phyloP scores from a whole-genome alignment of 345 rosid genomes.

The Carallia brachiata region DNA sequence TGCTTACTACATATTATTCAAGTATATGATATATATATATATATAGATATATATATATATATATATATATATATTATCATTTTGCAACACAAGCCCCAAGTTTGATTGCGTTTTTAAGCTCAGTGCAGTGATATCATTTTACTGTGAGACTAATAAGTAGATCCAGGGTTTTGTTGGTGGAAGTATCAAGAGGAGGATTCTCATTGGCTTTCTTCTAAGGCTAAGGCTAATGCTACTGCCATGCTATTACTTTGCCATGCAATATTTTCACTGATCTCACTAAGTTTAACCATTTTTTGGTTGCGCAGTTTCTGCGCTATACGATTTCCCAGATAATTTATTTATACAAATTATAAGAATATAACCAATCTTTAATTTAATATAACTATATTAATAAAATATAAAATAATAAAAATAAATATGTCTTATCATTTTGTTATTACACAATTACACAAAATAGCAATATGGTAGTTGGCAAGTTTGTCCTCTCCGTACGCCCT shows the following conservation, averaged over 20 bases:
- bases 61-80: slow-evolving; percentile 21
- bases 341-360: too few species aligned
- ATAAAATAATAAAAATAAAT: too few species aligned
- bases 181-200: slow-evolving; percentile 1
- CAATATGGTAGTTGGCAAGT: too few species aligned
- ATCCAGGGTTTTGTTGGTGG: slow-evolving; percentile 34
- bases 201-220: neutral
- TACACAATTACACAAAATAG: too few species aligned
- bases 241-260: neutral
- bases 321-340: too few species aligned
- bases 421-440: too few species aligned
- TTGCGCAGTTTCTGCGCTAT: too few species aligned
- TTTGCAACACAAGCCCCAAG: slow-evolving; percentile 19
- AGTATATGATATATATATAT: neutral
- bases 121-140: slow-evolving; percentile 16
- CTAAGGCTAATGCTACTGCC: neutral
- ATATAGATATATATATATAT: slow-evolving; percentile 1
- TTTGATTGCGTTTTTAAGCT: slow-evolving; percentile 19
- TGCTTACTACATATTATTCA: neutral
- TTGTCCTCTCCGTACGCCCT: too few species aligned
- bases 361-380: too few species aligned
- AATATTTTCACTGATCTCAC: neutral
- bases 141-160: slow-evolving; percentile 14
- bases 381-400: too few species aligned
- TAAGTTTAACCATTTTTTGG: too few species aligned